Evolutionary conservation across 2,329 filamentous ascomycete genomes (phyloP).

Genomic region (Ilyonectria destructans): DNA sequence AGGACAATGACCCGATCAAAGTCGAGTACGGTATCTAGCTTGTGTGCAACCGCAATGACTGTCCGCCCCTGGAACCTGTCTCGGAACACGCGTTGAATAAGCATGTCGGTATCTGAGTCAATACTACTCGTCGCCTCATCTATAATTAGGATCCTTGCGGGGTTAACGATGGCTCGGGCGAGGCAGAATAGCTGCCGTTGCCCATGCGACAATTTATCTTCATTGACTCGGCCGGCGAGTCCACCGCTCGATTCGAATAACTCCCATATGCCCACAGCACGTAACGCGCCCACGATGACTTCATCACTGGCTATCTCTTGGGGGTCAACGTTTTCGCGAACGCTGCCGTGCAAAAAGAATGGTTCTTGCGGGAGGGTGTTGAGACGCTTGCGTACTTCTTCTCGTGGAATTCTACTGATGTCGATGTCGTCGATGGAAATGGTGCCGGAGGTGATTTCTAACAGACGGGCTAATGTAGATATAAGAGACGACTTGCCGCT

Average conservation of each 20-base stretch:
- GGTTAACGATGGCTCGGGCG: slow-evolving; percentile 60
- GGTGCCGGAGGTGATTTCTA: slow-evolving; percentile 52
- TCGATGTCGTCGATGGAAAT: not conserved
- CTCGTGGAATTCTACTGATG: not conserved
- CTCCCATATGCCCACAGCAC: not conserved
- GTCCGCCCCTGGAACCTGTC: slow-evolving; percentile 46
- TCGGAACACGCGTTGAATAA: slow-evolving; percentile 43
- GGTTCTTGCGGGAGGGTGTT: slow-evolving; percentile 10
- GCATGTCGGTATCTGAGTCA: slow-evolving; percentile 49
- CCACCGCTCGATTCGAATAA: slow-evolving; percentile 50
- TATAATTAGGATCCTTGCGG: slow-evolving; percentile 50
- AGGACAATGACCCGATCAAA: slow-evolving; percentile 52
- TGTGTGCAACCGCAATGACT: slow-evolving; percentile 52
- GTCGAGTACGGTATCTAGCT: slow-evolving; percentile 47
- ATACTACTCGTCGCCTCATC: slow-evolving; percentile 55
- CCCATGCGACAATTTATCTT: slow-evolving; percentile 59
- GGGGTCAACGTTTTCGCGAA: not conserved
- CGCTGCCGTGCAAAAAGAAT: not conserved
- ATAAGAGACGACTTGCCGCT: slow-evolving; percentile 65
- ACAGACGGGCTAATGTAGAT: slow-evolving; percentile 60
- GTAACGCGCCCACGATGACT: not conserved
- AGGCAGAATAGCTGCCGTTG: slow-evolving; percentile 66
- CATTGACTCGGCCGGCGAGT: slow-evolving; percentile 54
- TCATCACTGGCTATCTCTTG: not conserved
- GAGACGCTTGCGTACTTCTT: not conserved